Conservation (phyloP, 805 yeast species). For the Cyberlindnera petersonii region DNA sequence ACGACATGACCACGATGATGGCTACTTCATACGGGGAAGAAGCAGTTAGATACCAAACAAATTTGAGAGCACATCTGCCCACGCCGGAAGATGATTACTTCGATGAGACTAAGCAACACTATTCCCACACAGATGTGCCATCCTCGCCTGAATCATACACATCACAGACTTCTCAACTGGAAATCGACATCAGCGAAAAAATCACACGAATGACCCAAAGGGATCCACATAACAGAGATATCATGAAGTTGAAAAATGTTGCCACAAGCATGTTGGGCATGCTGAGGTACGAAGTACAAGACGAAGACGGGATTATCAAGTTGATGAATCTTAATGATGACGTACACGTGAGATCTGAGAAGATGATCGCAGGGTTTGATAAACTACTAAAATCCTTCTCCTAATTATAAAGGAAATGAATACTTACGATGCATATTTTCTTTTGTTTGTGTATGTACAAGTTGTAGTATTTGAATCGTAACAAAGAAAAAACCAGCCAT, state of each 20-base stretch:
- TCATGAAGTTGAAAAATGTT: conserved; percentile 20
- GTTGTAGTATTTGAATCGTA: no score
- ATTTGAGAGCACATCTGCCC: conserved; percentile 10
- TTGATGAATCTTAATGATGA: conserved; percentile 16
- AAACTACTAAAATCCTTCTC: conserved; percentile 18
- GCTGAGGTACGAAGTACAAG: conserved; percentile 14
- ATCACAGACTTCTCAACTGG: conserved; percentile 18
- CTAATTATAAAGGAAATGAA: not conserved
- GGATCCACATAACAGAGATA: conserved; percentile 12
- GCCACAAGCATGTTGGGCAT: conserved; percentile 17
- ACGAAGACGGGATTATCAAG: conserved; percentile 12
- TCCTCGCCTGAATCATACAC: conserved; percentile 23
- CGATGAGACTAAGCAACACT: not conserved
- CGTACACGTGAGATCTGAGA: conserved; percentile 9
- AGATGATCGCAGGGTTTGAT: conserved; percentile 10
- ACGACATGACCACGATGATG: conserved; percentile 8
- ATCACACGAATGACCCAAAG: conserved; percentile 14
- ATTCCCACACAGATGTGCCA: conserved; percentile 12
- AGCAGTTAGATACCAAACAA: not conserved
- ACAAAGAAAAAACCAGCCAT: conserved; percentile 8
- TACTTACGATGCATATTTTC: not conserved
- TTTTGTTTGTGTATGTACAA: conserved; percentile 10
- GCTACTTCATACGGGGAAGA: not conserved
- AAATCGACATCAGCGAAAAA: conserved; percentile 19
- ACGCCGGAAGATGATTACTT: conserved; percentile 20